These are phyloP conservation scores for Populus alba DNA, from an alignment of 345 rosid genomes.

Conservation along the genomic window DNA sequence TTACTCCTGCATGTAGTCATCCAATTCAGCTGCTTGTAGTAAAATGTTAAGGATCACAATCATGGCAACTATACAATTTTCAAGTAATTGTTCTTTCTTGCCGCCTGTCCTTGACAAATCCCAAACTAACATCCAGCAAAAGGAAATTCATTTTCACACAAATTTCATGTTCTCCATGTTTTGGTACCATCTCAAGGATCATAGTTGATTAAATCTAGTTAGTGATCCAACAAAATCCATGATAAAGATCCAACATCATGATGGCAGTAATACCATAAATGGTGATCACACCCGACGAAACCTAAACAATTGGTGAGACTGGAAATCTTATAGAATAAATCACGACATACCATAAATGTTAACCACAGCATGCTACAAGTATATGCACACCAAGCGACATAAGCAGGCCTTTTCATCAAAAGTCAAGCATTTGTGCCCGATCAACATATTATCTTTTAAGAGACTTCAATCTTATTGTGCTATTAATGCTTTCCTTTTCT, in stretches of 20 bases:
- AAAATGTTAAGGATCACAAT: too few relatives aligned
- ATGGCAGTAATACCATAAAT: not conserved
- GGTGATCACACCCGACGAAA: not conserved
- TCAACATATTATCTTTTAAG: not conserved
- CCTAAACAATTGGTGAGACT: not conserved
- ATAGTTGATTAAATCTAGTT: not conserved
- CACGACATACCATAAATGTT: not conserved
- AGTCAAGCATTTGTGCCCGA: not conserved
- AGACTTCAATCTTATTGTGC: not conserved
- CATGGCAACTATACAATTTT: too few relatives aligned
- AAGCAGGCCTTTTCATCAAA: not conserved
- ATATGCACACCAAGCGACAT: too few relatives aligned
- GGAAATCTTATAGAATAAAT: not conserved
- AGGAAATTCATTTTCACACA: too few relatives aligned
- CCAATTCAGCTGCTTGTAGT: too few relatives aligned
- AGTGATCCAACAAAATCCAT: not conserved
- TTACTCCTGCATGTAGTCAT: too few relatives aligned
- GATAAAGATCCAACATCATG: not conserved
- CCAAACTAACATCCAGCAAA: not conserved
- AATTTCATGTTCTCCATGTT: too few relatives aligned
- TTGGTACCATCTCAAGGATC: not conserved
- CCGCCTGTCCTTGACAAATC: not conserved
- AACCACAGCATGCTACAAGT: too few relatives aligned
- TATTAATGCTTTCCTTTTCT: not conserved
- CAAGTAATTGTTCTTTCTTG: too few relatives aligned